Evolutionary conservation across 352 stramenopile genomes (phyloP), one percentile per base, ranked within the genome.

Genomic region (Aphanomyces stellatus): DNA sequence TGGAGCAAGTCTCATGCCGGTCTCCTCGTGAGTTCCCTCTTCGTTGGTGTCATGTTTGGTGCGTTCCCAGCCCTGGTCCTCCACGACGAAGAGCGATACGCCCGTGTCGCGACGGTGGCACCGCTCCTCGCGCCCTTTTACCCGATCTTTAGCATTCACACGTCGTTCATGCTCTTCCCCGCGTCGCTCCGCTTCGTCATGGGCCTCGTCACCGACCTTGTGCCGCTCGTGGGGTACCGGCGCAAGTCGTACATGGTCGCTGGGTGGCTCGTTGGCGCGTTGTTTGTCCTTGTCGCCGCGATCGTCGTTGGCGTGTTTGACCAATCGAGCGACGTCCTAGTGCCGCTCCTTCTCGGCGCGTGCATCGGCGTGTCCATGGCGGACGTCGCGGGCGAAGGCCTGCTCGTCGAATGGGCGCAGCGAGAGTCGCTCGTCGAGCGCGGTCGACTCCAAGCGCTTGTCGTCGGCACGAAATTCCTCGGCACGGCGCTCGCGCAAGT

Each of bases 211-310:
- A 93, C 80, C 22, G 91, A 97, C 68, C 81, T 88, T 33, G 71
- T 88, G 48, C 89, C 91, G 5, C 92, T 97, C 64, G 76, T 71
- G 37, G 85, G 88, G 48, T 93, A 88, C 71, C 88, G 85, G 6
- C 79, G 89, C 53, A 96, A 96, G 76, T 89, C 88, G 22, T 97
- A 97, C 74, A 96, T 97, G 76, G 79, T 94, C 30, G 72, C 88
- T 11, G 91, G 91, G 55, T 80, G 71, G 25, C 78, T 78, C 15
- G 19, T 77, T 5, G 53, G 53, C 27, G 75, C 81, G 51, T 69
- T 74, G 33, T 74, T 76, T 1, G 70, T 93, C 34, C 75, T 77
- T 33, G 76, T 81, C 61, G 71, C 70, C 27, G 71, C 77, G 43
- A n/a, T n/a, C n/a, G n/a, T n/a, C n/a, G n/a, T n/a, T n/a, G n/a